phyloP scores from a whole-genome alignment of 148 eudicot species.

The Fallopia convolvulus region DNA sequence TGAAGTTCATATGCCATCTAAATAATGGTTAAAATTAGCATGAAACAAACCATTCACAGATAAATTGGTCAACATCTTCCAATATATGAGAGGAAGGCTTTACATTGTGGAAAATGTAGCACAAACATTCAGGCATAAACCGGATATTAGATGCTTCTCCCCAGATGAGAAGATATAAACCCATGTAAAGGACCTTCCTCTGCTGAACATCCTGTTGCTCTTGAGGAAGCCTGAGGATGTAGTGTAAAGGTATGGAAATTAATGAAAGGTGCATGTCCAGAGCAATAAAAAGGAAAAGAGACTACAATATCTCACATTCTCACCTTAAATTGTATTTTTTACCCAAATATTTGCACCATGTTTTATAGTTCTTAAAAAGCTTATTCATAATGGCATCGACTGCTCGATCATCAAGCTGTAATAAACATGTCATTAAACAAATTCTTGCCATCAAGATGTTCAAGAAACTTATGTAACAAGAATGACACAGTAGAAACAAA shows the following conservation, averaged over 20 bases:
- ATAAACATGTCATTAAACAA: background rate
- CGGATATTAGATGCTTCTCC: constrained; percentile 96
- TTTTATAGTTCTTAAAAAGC: constrained; percentile 88
- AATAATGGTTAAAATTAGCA: constrained; percentile 14
- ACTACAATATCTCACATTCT: constrained; percentile 36
- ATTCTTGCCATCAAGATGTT: constrained; percentile 12
- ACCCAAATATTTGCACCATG: constrained; percentile 95
- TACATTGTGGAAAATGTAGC: constrained; percentile 93
- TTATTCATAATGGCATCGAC: constrained; percentile 74
- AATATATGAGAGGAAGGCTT: constrained; percentile 20
- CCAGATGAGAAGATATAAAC: constrained; percentile 93
- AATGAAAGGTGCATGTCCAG: background rate
- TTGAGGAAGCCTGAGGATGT: constrained; percentile 56
- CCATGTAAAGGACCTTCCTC: constrained; percentile 84
- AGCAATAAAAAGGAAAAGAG: background rate
- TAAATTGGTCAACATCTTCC: background rate
- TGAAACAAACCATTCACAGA: background rate
- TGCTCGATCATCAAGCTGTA: constrained; percentile 88
- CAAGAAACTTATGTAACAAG: background rate
- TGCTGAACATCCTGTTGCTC: constrained; percentile 64
- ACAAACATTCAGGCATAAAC: constrained; percentile 93
- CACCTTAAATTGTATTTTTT: constrained; percentile 83
- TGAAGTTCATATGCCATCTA: constrained; percentile 98
- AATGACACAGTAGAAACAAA: background rate
- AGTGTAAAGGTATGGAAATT: background rate